Base-by-base conservation (phyloP, 345 rosid genomes). In the rapeseed (Brassica napus) region DNA sequence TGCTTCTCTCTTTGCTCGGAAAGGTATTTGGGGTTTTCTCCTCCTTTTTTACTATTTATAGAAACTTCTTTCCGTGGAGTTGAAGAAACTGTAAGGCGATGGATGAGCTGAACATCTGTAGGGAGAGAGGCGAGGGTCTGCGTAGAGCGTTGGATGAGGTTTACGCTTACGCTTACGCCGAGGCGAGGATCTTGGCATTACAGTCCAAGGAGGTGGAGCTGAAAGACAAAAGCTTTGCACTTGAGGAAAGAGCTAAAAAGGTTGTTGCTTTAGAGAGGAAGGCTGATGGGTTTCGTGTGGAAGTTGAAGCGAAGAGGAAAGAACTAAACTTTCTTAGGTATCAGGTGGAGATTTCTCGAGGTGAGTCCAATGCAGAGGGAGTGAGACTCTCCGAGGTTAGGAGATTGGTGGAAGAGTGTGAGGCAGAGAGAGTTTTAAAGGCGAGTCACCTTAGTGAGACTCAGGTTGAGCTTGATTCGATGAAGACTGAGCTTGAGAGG, bases 301-400 rank as follows among this genome's bases (percentile, higher is more conserved):
- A 34, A 34, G 37, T 34, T 34, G 37, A 34, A 6, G 12, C 11
- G 9, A 39, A 39, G 47, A 39, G 12, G 47, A 39, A 39, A 39
- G 12, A 39, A 8, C 10, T 39, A 39, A 39, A 39, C 47, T 39
- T 39, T 39, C 8, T 39, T 9, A 39, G 2, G 47, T 8, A 39
- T 39, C 47, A 39, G 47, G 47, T 39, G 47, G 47, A 39, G 47
- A 2, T 39, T 39, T 39, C 12, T 39, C 0, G 3, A 8, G 47
- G 65, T 57, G 47, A 39, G 47, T 39, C 47, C 1, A 2, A 39
- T 32, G 28, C 47, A 15, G 77, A 62, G 77, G 77, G 63, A 31
- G 23, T 5, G 31, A 73, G 47, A 73, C 59, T 73, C 0, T 9
- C 4, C 7, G 1, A 34, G 37, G 8, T 34, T 2, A 39, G 47